Evolutionary conservation across 1,139 yeast genomes (phyloP), one percentile per base, ranked within the genome.

Genomic region (Oligophagozyma castellii): DNA sequence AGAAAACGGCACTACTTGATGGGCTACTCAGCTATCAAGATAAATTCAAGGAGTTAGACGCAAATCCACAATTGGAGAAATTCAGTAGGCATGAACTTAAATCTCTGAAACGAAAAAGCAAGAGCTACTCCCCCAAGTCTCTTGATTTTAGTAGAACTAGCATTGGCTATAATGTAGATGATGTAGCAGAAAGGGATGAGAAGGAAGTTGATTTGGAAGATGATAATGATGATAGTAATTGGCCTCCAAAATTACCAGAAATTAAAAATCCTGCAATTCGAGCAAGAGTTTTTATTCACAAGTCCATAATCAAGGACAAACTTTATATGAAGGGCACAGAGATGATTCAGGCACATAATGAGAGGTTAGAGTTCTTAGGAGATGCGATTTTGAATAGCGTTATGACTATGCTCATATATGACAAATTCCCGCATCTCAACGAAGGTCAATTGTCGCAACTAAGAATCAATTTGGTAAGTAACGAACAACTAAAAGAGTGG

Each of bases 311-410:
- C 16, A 70, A 72, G 36, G 70, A 69, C 37, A 68, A 72, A 39
- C 54, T 69, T 5, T 71, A 71, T 42, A 53, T 77, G 29, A 59
- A 69, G 7, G 68, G 65, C 29, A 55, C 60, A 2, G 89, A 78
- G 38, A 60, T 70, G 32, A 59, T 77, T 15, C 61, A 65, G 27
- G 58, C 73, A 2, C 89, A 84, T 46, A 84, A 89, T 52, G 98
- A 92, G 59, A 65, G 98, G 30, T 61, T 89, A 22, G 99, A 92
- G 55, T 92, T 84, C 48, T 58, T 84, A 24, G 99, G 99, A 13
- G 99, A 92, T 55, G 75, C 96, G 1, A 70, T 84, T 12, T 59
- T 89, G 38, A 81, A 84, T 46, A 70, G 70, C 35, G 61, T 77
- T 26, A 73, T 80, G 28, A 77, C 95, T 0, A 59, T 70, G 37